A percentile compares a stretch with the other conserved stretches of the same genome.
phyloP scores from a whole-genome alignment of 352 stramenopile genomes.

The Globisporangium barbulae region DNA sequence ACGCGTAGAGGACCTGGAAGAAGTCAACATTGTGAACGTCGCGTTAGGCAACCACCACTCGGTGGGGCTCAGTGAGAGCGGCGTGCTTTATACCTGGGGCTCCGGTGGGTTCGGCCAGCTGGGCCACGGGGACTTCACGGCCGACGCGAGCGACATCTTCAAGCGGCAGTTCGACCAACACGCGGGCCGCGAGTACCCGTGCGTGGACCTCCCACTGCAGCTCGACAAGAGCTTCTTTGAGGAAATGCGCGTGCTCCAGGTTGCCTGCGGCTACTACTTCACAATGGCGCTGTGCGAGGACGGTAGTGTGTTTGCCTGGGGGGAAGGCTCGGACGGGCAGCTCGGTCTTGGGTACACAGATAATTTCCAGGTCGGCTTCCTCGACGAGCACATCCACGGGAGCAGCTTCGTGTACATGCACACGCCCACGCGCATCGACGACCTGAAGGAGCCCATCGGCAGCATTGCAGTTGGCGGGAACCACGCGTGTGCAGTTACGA shows the following conservation, averaged over 20 bases:
- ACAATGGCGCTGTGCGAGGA: conserved; percentile 68
- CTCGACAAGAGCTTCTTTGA: conserved; percentile 71
- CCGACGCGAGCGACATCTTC: conserved; percentile 46
- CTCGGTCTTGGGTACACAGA: conserved; percentile 63
- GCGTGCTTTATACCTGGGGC: conserved; percentile 68
- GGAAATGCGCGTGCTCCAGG: conserved; percentile 61
- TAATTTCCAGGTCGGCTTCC: conserved; percentile 59
- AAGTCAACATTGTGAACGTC: conserved; percentile 42
- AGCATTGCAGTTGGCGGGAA: conserved; percentile 60
- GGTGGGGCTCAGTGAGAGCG: conserved; percentile 54
- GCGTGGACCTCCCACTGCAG: conserved; percentile 65
- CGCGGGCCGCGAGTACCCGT: conserved; percentile 58
- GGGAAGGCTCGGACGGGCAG: conserved; percentile 71
- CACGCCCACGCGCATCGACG: conserved; percentile 51
- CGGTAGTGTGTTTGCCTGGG: conserved; percentile 67
- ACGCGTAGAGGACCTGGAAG: conserved; percentile 63
- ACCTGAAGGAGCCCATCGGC: conserved; percentile 53
- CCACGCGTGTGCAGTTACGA: conserved; percentile 60
- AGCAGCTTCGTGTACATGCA: conserved; percentile 78
- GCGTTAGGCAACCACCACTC: conserved; percentile 64
- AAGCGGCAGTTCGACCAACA: conserved; percentile 66
- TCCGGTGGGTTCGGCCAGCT: conserved; percentile 66
- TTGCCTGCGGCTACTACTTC: conserved; percentile 79
- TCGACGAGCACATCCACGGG: conserved; percentile 64
- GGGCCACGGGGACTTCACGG: conserved; percentile 60